Evolutionary conservation across 2,329 filamentous ascomycete genomes (phyloP).

Genomic region (Penicillium paneum): DNA sequence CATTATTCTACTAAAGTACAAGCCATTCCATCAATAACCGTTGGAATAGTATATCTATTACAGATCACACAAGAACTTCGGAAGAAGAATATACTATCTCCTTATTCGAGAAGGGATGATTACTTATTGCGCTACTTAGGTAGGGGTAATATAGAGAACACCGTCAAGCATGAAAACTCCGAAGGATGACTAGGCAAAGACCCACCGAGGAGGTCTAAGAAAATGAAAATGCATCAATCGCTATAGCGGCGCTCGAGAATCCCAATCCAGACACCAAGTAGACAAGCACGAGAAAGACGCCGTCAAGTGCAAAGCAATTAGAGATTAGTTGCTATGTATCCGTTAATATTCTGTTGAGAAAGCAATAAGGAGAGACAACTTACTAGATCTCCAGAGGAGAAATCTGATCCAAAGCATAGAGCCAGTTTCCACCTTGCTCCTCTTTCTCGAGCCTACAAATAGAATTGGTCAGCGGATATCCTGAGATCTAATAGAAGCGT

Average conservation of each 20-base stretch:
- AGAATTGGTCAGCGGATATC: conserved; percentile 11
- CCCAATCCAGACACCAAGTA: neutral
- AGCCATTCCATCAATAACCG: neutral
- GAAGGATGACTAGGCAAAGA: neutral
- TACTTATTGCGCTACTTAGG: neutral
- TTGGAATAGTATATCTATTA: neutral
- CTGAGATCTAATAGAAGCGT: neutral
- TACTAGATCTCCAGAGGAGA: conserved; percentile 92
- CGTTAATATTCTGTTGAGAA: conserved; percentile 17
- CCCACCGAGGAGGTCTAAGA: neutral
- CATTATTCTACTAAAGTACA: neutral
- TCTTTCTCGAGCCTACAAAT: conserved; percentile 69
- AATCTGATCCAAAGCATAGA: conserved; percentile 93
- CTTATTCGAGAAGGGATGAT: neutral
- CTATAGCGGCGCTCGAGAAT: conserved; percentile 12
- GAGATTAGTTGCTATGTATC: conserved; percentile 29
- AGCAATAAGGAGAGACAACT: conserved; percentile 16
- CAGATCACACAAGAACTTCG: neutral
- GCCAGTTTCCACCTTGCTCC: conserved; percentile 91
- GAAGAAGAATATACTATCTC: neutral
- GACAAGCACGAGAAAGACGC: conserved; percentile 8
- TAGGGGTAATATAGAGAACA: neutral
- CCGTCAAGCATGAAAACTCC: neutral
- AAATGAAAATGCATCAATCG: conserved; percentile 13
- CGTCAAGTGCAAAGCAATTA: conserved; percentile 13